A percentile compares a stretch with the other conserved stretches of the same genome.
Conservation (phyloP, 2,329 filamentous ascomycete species). For the Thielaviopsis populi region DNA sequence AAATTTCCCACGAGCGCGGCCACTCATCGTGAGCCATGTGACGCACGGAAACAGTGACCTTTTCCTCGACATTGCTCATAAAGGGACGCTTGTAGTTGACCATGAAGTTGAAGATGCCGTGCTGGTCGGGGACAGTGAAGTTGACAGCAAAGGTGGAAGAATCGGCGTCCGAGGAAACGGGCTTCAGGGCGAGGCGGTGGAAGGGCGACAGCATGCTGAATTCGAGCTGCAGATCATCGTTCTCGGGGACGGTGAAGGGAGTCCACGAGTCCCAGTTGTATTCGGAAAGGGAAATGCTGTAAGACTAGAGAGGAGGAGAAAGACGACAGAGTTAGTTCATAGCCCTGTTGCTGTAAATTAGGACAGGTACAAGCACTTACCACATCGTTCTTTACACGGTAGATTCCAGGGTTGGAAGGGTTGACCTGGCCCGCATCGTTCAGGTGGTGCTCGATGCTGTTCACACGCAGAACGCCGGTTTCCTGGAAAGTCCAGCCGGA, state of each 20-base stretch:
- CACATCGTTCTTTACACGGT: slow-evolving; percentile 92
- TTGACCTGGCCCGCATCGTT: slow-evolving; percentile 27
- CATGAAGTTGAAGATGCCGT: slow-evolving; percentile 97
- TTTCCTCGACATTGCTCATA: slow-evolving; percentile 78
- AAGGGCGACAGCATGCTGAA: slow-evolving; percentile 98
- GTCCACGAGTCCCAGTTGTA: slow-evolving; percentile 59
- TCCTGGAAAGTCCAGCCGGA: slow-evolving; percentile 97
- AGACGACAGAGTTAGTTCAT: neutral
- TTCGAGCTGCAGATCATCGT: slow-evolving; percentile 77
- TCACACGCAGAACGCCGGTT: slow-evolving; percentile 73
- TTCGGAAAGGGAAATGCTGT: slow-evolving; percentile 78
- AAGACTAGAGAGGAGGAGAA: slow-evolving; percentile 43
- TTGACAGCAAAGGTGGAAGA: slow-evolving; percentile 57
- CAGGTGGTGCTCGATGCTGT: slow-evolving; percentile 64
- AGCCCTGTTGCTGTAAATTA: too few species aligned
- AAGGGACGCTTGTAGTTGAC: slow-evolving; percentile 96
- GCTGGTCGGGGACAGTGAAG: slow-evolving; percentile 85
- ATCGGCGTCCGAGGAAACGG: slow-evolving; percentile 42
- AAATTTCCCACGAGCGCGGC: slow-evolving; percentile 79
- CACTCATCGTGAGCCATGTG: slow-evolving; percentile 98
- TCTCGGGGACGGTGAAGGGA: slow-evolving; percentile 54
- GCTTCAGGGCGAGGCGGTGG: slow-evolving; percentile 64
- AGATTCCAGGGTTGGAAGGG: slow-evolving; percentile 68
- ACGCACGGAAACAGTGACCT: slow-evolving; percentile 82
- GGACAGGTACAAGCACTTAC: slow-evolving; percentile 59